A percentile compares a stretch with the other conserved stretches of the same genome.
phyloP scores from a whole-genome alignment of 768 basidiomycete genomes.

The Amanita rimosa region DNA sequence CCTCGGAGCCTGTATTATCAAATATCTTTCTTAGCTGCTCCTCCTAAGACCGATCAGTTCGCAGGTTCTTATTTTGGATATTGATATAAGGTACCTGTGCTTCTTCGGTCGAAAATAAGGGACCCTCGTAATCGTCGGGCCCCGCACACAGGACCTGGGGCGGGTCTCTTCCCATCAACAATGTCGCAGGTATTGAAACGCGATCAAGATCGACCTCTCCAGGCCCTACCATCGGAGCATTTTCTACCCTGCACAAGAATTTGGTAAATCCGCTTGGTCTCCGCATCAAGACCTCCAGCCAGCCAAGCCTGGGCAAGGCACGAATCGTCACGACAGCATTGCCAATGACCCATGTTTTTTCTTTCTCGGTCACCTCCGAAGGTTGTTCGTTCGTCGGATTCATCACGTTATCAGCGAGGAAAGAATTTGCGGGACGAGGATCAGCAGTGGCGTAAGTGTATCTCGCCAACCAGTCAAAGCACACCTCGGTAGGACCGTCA shows the following conservation, averaged over 20 bases:
- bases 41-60: slow-evolving; percentile 12
- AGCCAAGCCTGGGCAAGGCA: slow-evolving; percentile 60
- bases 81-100: slow-evolving; percentile 10
- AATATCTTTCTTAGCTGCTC: slow-evolving; percentile 17
- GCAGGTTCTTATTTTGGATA: slow-evolving; percentile 1
- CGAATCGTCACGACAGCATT: slow-evolving; percentile 79
- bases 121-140: slow-evolving; percentile 14
- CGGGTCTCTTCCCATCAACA: slow-evolving; percentile 56
- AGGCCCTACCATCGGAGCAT: slow-evolving; percentile 73
- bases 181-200: slow-evolving; percentile 56
- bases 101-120: slow-evolving; percentile 7
- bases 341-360: slow-evolving; percentile 83
- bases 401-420: slow-evolving; percentile 73
- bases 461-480: slow-evolving; percentile 94
- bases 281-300: slow-evolving; percentile 79
- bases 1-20: slow-evolving; percentile 8
- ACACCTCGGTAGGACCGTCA: slow-evolving; percentile 90
- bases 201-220: slow-evolving; percentile 81
- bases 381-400: slow-evolving; percentile 27
- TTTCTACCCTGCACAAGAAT: slow-evolving; percentile 79
- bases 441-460: slow-evolving; percentile 94
- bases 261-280: slow-evolving; percentile 84
- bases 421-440: slow-evolving; percentile 74
- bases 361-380: slow-evolving; percentile 28
- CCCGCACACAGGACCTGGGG: slow-evolving; percentile 19